These are phyloP conservation scores for Phaeomoniella chlamydospora DNA, from an alignment of 2,329 filamentous ascomycete genomes.

Conservation along the genomic window DNA sequence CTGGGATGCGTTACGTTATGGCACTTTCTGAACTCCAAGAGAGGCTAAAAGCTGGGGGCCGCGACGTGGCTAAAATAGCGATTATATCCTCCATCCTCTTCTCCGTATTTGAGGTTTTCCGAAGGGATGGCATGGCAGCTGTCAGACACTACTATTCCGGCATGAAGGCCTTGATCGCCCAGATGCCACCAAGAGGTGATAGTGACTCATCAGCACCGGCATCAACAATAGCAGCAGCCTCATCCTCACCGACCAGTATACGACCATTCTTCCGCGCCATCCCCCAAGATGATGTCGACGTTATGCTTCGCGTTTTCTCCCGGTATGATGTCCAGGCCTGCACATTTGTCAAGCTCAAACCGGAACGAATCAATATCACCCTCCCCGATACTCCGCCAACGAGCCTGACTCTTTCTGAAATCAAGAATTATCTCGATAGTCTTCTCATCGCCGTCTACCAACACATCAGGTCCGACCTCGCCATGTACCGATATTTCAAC, in stretches of 20 bases:
- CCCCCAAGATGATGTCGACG: constrained; percentile 11
- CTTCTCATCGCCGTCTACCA: constrained; percentile 13
- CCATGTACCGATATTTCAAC: constrained; percentile 13
- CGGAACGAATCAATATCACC: constrained; percentile 7
- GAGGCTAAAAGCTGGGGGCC: constrained; percentile 23
- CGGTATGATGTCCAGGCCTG: constrained; percentile 14
- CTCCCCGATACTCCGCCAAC: constrained; percentile 9
- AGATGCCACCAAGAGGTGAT: constrained; percentile 9
- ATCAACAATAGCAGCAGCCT: not conserved
- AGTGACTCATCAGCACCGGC: constrained; percentile 3
- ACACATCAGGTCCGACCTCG: constrained; percentile 11
- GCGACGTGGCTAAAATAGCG: constrained; percentile 35
- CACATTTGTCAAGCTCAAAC: constrained; percentile 11
- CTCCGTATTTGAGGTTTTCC: constrained; percentile 44
- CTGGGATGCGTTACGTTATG: constrained; percentile 44
- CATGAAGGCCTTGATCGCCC: constrained; percentile 12
- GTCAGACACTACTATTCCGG: constrained; percentile 12
- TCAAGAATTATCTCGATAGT: constrained; percentile 12
- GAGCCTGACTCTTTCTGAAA: constrained; percentile 9
- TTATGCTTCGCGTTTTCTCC: constrained; percentile 12
- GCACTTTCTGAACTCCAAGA: constrained; percentile 38
- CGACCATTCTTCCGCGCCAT: constrained; percentile 6
- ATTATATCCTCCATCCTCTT: constrained; percentile 52
- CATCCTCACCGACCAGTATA: not conserved
- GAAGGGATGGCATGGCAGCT: constrained; percentile 14